phyloP scores from a whole-genome alignment of 192 early-diverging fungal genomes.

The Paraglomus brasilianum region DNA sequence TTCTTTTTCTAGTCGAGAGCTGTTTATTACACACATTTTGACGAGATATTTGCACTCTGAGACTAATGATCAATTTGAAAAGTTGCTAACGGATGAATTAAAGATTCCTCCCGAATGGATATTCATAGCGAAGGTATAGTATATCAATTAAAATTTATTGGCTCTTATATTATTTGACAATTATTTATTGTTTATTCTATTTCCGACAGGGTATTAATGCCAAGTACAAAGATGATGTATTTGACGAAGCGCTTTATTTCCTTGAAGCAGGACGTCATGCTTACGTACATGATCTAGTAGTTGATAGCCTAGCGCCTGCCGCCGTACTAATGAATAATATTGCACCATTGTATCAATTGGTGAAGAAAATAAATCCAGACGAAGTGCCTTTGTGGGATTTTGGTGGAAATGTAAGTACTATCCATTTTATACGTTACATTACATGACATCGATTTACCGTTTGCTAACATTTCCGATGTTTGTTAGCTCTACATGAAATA shows the following conservation, averaged over 20 bases:
- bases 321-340: constrained; percentile 52
- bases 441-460: not conserved
- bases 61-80: constrained; percentile 14
- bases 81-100: constrained; percentile 62
- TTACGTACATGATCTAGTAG: constrained; percentile 48
- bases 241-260: constrained; percentile 38
- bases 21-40: constrained; percentile 16
- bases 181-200: not conserved
- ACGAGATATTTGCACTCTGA: constrained; percentile 3
- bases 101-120: constrained; percentile 64
- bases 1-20: constrained; percentile 33
- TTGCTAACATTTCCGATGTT: not conserved
- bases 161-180: not conserved
- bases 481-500: not conserved
- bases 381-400: constrained; percentile 33
- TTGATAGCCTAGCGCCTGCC: constrained; percentile 57
- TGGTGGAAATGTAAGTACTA: constrained; percentile 30
- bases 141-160: not conserved
- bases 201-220: constrained; percentile 46
- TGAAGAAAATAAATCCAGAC: constrained; percentile 41
- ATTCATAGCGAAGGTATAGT: constrained; percentile 47
- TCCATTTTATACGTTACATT: not conserved
- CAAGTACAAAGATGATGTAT: constrained; percentile 49
- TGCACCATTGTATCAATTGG: constrained; percentile 35
- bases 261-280: constrained; percentile 47